Conservation (phyloP, 768 basidiomycete species). For the Russula abietina region DNA sequence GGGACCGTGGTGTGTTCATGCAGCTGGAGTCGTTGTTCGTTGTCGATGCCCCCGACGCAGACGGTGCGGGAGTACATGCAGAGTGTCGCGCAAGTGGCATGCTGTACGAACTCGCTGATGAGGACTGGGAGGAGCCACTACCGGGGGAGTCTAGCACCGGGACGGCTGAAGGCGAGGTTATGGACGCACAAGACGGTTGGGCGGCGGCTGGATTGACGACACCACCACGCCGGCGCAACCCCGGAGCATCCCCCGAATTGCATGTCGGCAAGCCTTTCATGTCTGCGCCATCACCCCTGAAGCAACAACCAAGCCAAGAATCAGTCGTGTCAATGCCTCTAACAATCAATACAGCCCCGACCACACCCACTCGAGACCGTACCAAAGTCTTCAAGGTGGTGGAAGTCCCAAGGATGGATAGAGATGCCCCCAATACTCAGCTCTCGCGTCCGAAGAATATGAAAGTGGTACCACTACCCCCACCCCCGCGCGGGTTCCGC, state of each 20-base stretch:
- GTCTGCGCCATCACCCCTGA: conserved; percentile 32
- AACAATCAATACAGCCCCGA: not conserved
- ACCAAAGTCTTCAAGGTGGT: not conserved
- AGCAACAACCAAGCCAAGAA: conserved; percentile 33
- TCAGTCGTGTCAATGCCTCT: conserved; percentile 3
- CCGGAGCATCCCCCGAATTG: conserved; percentile 14
- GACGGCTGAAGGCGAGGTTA: conserved; percentile 33
- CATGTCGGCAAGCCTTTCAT: conserved; percentile 28
- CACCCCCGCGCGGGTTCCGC: conserved; percentile 58
- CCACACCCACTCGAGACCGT: not conserved
- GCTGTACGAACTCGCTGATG: conserved; percentile 74
- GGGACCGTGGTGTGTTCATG: conserved; percentile 66
- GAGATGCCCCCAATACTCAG: conserved; percentile 26
- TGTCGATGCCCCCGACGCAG: conserved; percentile 43
- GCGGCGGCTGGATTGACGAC: conserved; percentile 11
- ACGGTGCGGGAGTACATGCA: conserved; percentile 38
- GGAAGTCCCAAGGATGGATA: conserved; percentile 26
- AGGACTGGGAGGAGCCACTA: conserved; percentile 52
- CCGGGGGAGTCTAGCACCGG: conserved; percentile 11
- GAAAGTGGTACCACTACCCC: conserved; percentile 44
- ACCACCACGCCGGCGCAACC: not conserved
- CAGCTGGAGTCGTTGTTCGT: conserved; percentile 58
- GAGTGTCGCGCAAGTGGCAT: conserved; percentile 67
- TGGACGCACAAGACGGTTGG: conserved; percentile 18
- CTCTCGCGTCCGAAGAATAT: conserved; percentile 36